A percentile compares a stretch with the other conserved stretches of the same genome.
Conservation (phyloP, 768 basidiomycete species). For the Leucocoprinus sp. region DNA sequence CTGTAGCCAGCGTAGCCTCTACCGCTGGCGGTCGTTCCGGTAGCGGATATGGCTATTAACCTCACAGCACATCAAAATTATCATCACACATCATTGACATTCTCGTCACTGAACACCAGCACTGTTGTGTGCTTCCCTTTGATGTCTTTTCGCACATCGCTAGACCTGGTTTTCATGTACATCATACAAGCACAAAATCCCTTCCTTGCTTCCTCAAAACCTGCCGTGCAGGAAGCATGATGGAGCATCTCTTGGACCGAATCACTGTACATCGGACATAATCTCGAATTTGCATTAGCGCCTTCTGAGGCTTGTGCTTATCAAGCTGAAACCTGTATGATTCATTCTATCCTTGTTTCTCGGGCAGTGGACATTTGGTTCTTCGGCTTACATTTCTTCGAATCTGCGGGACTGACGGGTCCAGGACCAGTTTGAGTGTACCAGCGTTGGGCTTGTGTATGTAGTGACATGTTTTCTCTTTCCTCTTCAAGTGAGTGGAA, state of each 20-base stretch:
- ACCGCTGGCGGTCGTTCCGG: slow-evolving; percentile 16
- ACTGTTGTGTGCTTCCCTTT: not conserved
- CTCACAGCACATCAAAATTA: slow-evolving; percentile 1
- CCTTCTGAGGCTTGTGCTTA: slow-evolving; percentile 3
- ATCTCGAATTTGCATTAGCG: slow-evolving; percentile 3
- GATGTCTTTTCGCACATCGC: slow-evolving; percentile 4
- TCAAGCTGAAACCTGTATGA: slow-evolving; percentile 5
- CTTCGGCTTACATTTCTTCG: not conserved
- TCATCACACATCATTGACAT: not conserved
- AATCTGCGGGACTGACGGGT: slow-evolving; percentile 2
- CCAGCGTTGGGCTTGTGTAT: not conserved
- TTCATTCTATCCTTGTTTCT: slow-evolving; percentile 12
- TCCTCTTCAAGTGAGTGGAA: slow-evolving; percentile 1
- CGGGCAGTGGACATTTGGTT: slow-evolving; percentile 16
- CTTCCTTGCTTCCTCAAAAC: slow-evolving; percentile 8
- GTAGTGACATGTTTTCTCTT: slow-evolving; percentile 2
- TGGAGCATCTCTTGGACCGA: slow-evolving; percentile 6
- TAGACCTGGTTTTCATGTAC: slow-evolving; percentile 9
- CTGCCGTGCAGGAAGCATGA: slow-evolving; percentile 11
- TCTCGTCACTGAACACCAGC: slow-evolving; percentile 7
- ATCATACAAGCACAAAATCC: not conserved
- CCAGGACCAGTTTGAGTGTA: slow-evolving; percentile 3
- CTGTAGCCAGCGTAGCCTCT: slow-evolving; percentile 9
- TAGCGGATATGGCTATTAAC: slow-evolving; percentile 22
- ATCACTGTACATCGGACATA: slow-evolving; percentile 7